Base-by-base conservation (phyloP, 208 protist genomes). In the Perkinsela sp. region DNA sequence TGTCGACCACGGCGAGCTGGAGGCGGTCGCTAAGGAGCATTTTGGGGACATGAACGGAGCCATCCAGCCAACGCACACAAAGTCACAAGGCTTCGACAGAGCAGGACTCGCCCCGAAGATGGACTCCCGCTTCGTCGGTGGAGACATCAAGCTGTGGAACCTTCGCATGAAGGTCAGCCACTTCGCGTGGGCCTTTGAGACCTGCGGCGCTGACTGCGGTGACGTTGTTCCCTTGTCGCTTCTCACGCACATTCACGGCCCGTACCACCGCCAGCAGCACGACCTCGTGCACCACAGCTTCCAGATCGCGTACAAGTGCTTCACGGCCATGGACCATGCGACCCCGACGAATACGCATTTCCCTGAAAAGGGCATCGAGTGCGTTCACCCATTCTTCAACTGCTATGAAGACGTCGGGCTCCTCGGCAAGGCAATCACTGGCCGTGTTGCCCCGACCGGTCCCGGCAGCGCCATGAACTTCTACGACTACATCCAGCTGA, bases 161-260 rank as follows among this genome's bases (percentile, higher is more conserved):
- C 73, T 91, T 69, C 82, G 83, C 71, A 87, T 87, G 77, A 88
- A 89, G 76, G 87, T 82, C 1, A 79, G 83, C 30, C 79, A 91
- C 75, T 78, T 89, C 29, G 84, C 80, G 32, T 88, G 85, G 83
- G 87, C 67, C n/a, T 92, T 89, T 69, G 81, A 92, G 80, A 90
- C 82, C 32, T 89, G 82, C 71, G 84, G 84, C 31, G 84, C 85
- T 32, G 78, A 76, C 30, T 88, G 79, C 71, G 81, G 81, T 71
- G 85, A 92, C 74, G 85, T 80, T 48, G 74, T 92, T 32, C 85
- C 87, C 66, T 79, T 92, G 67, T 72, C 77, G 66, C 83, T 92
- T 69, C 81, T 82, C 40, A 89, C 80, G 73, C 81, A 91, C 77
- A 85, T 91, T 57, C 81, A 83, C 68, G 83, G 86, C 68, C 80